phyloP scores from a whole-genome alignment of 2,329 filamentous ascomycete genomes.

The Aspergillus sp. region DNA sequence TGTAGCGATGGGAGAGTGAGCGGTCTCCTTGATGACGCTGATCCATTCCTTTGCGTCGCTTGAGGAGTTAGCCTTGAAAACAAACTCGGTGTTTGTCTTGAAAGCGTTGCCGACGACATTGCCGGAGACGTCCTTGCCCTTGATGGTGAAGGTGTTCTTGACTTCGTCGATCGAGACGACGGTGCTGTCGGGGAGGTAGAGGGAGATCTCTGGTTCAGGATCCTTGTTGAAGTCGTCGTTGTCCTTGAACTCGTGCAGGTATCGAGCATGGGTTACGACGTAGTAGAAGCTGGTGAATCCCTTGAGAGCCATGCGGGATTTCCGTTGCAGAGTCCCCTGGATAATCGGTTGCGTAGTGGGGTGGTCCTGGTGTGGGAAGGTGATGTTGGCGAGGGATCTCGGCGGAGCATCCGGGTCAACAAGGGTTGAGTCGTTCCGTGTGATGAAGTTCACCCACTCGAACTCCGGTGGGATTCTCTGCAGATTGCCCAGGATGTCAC shows the following conservation, averaged over 20 bases:
- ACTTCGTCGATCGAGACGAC: constrained; percentile 71
- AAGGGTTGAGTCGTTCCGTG: constrained; percentile 69
- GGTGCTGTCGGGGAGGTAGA: constrained; percentile 88
- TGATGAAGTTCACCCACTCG: constrained; percentile 85
- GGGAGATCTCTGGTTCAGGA: constrained; percentile 75
- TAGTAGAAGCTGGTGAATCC: constrained; percentile 83
- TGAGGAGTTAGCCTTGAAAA: constrained; percentile 83
- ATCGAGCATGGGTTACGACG: constrained; percentile 83
- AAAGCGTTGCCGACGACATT: constrained; percentile 76
- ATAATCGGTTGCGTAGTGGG: constrained; percentile 75
- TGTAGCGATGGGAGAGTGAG: constrained; percentile 17
- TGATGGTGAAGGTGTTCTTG: constrained; percentile 93
- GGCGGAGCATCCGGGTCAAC: constrained; percentile 75
- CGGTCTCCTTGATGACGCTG: constrained; percentile 59
- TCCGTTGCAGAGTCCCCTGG: constrained; percentile 85
- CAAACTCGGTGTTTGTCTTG: constrained; percentile 73
- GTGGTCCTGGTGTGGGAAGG: constrained; percentile 89
- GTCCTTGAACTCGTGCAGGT: constrained; percentile 94
- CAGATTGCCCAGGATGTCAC: constrained; percentile 74
- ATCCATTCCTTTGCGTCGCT: constrained; percentile 84
- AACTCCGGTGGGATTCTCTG: constrained; percentile 81
- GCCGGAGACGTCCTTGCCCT: constrained; percentile 87
- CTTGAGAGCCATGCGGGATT: constrained; percentile 79
- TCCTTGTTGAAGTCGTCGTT: constrained; percentile 66
- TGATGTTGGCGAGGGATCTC: constrained; percentile 70